A percentile compares a stretch with the other conserved stretches of the same genome.
phyloP scores from a whole-genome alignment of 257 asterid genomes.

The Solanum raphanifolium region DNA sequence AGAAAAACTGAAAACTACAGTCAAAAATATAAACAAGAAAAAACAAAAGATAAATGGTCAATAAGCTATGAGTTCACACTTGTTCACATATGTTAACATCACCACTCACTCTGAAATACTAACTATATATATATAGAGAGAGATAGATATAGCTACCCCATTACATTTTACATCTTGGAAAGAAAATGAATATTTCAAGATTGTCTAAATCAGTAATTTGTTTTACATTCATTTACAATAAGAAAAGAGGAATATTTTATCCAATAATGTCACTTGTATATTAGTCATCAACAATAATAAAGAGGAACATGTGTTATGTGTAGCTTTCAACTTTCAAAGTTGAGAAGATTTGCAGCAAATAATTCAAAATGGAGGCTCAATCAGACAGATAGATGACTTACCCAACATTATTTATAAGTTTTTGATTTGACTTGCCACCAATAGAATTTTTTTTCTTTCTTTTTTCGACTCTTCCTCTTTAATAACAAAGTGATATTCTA shows the following conservation, averaged over 20 bases:
- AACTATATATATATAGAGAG: background rate
- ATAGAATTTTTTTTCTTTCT: background rate
- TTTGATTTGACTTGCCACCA: background rate
- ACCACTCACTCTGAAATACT: background rate
- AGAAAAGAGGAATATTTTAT: background rate
- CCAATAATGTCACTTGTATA: background rate
- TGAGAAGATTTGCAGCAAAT: background rate
- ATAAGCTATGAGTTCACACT: background rate
- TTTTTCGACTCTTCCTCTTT: background rate
- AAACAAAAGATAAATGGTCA: background rate
- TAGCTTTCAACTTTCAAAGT: background rate
- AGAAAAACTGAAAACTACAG: background rate
- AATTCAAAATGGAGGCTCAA: background rate
- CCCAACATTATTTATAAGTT: background rate
- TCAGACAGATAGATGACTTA: background rate
- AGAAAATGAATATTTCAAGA: background rate
- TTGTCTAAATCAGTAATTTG: background rate
- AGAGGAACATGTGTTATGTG: background rate
- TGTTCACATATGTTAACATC: background rate
- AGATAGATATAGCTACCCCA: too few relatives aligned
- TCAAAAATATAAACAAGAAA: background rate
- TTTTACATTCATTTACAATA: background rate
- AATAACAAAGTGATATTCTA: background rate
- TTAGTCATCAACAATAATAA: background rate
- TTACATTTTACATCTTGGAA: background rate